These are phyloP conservation scores for Hanseniaspora sp. DNA, from an alignment of 1,139 yeast genomes.

Conservation along the genomic window DNA sequence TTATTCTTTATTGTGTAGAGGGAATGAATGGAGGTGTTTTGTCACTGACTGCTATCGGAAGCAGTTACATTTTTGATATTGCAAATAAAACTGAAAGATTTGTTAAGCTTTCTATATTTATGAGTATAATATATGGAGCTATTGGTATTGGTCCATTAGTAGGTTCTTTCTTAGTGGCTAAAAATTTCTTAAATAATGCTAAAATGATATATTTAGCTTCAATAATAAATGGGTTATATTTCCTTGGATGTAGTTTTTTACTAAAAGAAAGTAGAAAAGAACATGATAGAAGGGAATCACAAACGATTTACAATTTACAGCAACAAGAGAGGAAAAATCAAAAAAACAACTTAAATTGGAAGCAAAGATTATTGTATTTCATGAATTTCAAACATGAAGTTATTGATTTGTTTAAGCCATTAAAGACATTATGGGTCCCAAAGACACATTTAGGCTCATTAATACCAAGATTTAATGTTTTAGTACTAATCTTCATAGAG, in stretches of 20 bases:
- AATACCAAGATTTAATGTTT: conserved; percentile 37
- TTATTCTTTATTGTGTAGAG: conserved; percentile 13
- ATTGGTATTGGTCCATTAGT: conserved; percentile 46
- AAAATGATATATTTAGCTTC: conserved; percentile 21
- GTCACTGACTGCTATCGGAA: conserved; percentile 39
- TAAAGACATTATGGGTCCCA: conserved; percentile 38
- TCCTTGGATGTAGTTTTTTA: conserved; percentile 28
- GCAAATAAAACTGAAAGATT: conserved; percentile 41
- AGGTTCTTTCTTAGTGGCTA: conserved; percentile 34
- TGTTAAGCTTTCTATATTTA: conserved; percentile 31
- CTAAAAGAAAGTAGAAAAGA: conserved; percentile 46
- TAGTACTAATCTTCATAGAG: conserved; percentile 41
- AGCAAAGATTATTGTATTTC: background rate
- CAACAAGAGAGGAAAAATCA: background rate
- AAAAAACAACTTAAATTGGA: background rate
- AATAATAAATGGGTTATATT: conserved; percentile 20
- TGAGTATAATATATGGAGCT: conserved; percentile 43
- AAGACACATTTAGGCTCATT: conserved; percentile 27
- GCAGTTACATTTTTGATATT: conserved; percentile 49
- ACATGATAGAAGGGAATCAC: conserved; percentile 38
- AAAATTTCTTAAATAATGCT: conserved; percentile 21
- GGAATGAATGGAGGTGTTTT: conserved; percentile 38
- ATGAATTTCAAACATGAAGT: conserved; percentile 4
- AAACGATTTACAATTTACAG: conserved; percentile 18
- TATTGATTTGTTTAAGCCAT: conserved; percentile 35